These are phyloP conservation scores for Acacia crassicarpa DNA, from an alignment of 306 rosid genomes.

Conservation along the genomic window DNA sequence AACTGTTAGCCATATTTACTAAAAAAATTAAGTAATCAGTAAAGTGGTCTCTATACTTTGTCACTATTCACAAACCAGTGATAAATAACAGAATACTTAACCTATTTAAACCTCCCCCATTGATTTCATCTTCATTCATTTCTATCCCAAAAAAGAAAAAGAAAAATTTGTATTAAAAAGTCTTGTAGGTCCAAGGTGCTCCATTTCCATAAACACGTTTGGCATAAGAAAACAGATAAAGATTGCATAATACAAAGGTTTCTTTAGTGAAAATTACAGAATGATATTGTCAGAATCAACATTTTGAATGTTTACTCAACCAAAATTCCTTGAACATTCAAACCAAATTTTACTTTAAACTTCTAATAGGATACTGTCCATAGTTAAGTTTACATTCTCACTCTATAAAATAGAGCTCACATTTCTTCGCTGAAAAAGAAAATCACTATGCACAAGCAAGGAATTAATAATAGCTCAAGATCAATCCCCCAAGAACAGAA, in stretches of 20 bases:
- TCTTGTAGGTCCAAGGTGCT: background rate
- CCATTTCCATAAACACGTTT: background rate
- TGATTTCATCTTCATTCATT: background rate
- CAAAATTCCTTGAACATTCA: background rate
- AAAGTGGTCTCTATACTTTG: background rate
- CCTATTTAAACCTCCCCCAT: background rate
- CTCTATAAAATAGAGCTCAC: background rate
- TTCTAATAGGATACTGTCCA: background rate
- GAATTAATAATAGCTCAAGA: conserved; percentile 11
- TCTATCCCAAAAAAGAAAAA: background rate
- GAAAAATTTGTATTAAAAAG: background rate
- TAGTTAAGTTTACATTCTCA: background rate
- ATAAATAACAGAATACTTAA: background rate
- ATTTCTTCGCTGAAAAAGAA: background rate
- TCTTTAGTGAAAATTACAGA: background rate
- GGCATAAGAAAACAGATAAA: background rate
- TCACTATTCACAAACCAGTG: background rate
- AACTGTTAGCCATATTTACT: background rate
- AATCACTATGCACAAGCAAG: background rate
- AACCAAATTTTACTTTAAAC: background rate
- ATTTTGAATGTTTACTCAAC: background rate
- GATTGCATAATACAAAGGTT: background rate
- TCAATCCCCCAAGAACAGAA: conserved; percentile 6
- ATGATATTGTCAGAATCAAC: background rate
- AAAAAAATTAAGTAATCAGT: background rate